Percentiles rank a stretch among this genome's conserved stretches.
Conservation (phyloP, 2,329 filamentous ascomycete species). For the Pseudogymnoascus sp. region DNA sequence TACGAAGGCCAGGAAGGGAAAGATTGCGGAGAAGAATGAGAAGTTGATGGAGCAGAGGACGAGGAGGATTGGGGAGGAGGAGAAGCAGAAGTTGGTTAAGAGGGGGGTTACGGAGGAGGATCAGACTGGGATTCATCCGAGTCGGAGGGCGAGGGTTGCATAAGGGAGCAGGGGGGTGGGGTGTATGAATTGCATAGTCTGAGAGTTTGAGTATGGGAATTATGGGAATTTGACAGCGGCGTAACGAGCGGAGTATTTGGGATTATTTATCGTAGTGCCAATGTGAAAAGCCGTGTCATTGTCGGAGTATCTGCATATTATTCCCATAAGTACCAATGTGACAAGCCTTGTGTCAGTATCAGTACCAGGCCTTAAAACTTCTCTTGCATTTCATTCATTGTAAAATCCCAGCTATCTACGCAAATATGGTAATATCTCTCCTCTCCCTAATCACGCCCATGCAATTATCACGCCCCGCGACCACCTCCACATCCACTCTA, state of each 20-base stretch:
- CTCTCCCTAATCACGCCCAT: background rate
- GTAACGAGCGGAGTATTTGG: background rate
- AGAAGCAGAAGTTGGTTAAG: conserved; percentile 24
- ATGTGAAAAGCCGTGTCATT: background rate
- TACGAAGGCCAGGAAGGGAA: conserved; percentile 59
- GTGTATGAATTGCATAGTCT: background rate
- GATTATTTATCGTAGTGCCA: background rate
- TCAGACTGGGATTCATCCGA: conserved; percentile 9
- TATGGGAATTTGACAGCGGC: background rate
- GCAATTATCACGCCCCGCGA: background rate
- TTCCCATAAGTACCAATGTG: background rate
- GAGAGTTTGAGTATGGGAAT: background rate
- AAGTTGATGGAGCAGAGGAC: conserved; percentile 66
- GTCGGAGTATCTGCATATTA: background rate
- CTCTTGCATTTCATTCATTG: background rate
- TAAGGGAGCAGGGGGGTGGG: background rate
- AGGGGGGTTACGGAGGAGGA: conserved; percentile 10
- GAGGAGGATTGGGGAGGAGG: conserved; percentile 21
- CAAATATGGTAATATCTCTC: background rate
- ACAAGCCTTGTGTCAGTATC: background rate
- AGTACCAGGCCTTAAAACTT: background rate
- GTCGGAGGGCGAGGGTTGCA: conserved; percentile 8
- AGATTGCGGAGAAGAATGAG: conserved; percentile 77
- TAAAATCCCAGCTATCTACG: background rate
- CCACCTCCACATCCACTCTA: background rate